phyloP scores from a whole-genome alignment of 1,284 basidiomycete species.

The Phylloporus sp. region DNA sequence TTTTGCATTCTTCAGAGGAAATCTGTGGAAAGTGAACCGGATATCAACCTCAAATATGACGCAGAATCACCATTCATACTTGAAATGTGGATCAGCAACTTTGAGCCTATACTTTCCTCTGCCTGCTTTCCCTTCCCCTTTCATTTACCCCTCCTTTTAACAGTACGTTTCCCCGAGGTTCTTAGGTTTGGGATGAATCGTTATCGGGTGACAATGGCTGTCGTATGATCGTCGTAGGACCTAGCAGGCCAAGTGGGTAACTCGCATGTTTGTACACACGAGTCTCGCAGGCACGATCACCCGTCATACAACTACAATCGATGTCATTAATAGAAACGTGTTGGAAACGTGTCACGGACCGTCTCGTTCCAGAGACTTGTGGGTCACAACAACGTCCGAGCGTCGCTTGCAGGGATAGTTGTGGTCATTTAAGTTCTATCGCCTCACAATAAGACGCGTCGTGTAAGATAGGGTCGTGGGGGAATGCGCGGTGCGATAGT shows the following conservation, averaged over 20 bases:
- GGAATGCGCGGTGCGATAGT: slow-evolving; percentile 84
- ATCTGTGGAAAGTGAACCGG: slow-evolving; percentile 52
- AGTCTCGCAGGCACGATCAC: slow-evolving; percentile 62
- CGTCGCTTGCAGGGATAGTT: slow-evolving; percentile 51
- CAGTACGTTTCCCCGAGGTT: slow-evolving; percentile 12
- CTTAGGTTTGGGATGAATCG: not conserved
- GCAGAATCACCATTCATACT: slow-evolving; percentile 43
- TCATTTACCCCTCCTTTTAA: slow-evolving; percentile 19
- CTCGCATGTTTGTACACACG: slow-evolving; percentile 62
- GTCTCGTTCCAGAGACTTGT: slow-evolving; percentile 58
- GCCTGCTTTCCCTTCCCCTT: slow-evolving; percentile 29
- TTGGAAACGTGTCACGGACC: slow-evolving; percentile 44
- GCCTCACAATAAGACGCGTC: slow-evolving; percentile 85
- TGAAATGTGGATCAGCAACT: slow-evolving; percentile 81
- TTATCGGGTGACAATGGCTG: slow-evolving; percentile 37
- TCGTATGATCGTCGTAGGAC: slow-evolving; percentile 62
- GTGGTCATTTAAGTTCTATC: slow-evolving; percentile 72
- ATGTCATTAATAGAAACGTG: too few relatives aligned
- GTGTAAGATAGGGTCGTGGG: slow-evolving; percentile 83
- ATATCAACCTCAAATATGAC: too few relatives aligned
- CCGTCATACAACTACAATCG: slow-evolving; percentile 32
- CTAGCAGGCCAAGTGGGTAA: slow-evolving; percentile 56
- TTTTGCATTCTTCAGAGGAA: slow-evolving; percentile 79
- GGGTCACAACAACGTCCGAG: slow-evolving; percentile 68
- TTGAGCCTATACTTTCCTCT: slow-evolving; percentile 53